Conservation (phyloP, 352 stramenopile species). For the Phytophthora colocasiae region DNA sequence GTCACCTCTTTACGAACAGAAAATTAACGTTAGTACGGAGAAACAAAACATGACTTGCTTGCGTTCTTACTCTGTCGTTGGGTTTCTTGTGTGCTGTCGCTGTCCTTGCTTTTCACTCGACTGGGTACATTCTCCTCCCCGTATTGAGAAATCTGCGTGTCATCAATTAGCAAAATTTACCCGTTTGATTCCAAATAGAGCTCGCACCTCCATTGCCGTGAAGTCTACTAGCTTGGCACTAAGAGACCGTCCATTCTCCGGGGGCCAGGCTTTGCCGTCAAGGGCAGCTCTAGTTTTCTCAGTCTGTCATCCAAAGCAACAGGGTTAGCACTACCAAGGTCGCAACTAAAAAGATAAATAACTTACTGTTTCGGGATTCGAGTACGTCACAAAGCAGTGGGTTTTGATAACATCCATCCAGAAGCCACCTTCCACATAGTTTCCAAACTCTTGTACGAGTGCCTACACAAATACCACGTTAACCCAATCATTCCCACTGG, state of each 20-base stretch:
- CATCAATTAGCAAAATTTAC: conserved; percentile 8
- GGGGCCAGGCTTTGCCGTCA: conserved; percentile 71
- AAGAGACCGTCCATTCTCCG: conserved; percentile 60
- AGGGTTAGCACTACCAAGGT: no score
- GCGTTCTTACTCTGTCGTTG: conserved; percentile 31
- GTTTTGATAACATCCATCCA: conserved; percentile 92
- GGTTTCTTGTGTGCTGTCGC: conserved; percentile 16
- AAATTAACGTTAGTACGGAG: conserved; percentile 5
- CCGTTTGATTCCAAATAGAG: background rate
- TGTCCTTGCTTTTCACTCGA: conserved; percentile 35
- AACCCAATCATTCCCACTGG: background rate
- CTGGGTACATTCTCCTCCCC: conserved; percentile 32
- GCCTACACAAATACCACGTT: conserved; percentile 29
- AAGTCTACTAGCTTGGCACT: conserved; percentile 43
- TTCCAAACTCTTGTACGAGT: conserved; percentile 60
- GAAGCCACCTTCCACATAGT: conserved; percentile 77
- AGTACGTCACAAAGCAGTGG: conserved; percentile 86
- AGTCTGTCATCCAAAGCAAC: conserved; percentile 35
- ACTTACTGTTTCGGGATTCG: conserved; percentile 52
- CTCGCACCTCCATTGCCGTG: conserved; percentile 58
- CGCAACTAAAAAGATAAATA: background rate
- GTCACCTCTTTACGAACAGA: conserved; percentile 39
- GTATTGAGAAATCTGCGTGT: conserved; percentile 32
- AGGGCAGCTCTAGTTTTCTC: conserved; percentile 52
- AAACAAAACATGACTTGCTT: background rate